Evolutionary conservation across 140 eudicot genomes (phyloP), one percentile per base, ranked within the genome.

Genomic region (Ambrosia hybrid): DNA sequence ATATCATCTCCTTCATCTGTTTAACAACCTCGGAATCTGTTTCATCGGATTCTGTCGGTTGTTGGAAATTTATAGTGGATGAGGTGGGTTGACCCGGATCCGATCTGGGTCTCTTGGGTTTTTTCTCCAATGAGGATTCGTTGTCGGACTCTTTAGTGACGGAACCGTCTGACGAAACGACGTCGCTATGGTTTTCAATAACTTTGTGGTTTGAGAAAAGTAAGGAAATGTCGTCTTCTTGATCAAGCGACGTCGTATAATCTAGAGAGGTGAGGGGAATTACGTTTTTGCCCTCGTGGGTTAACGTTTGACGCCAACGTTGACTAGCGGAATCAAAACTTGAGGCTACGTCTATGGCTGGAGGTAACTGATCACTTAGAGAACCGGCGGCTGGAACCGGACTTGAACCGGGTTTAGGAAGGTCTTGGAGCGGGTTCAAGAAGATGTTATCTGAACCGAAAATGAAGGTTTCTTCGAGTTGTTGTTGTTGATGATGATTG

Each of bases 1-100:
- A 93, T 33, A 93, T 88, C 93, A 88, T 86, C 75, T 93, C 95
- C 74, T 93, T 93, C 97, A 90, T 93, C 16, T 93, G 96, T 1
- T 89, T 91, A 39, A 86, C 83, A 14, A 89, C 91, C 67, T 93
- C 96, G 5, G 96, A 77, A 63, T 90, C 98, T 2, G 96, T 89
- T 62, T 93, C 98, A 0, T 72, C 80, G 4, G 67, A 65, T 7
- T 83, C 78, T 38, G 94, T 70, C 6, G 92, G 56, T 46, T 83
- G 90, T 65, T 83, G 86, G 71, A 92, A 89, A 68, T 80, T 92
- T 51, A 92, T 89, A 64, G 84, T 89, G 59, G 98, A 92, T 9
- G 98, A 83, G 51, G 65, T 48, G 21, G 80, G 76, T 65, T 26
- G 78, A 67, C 65, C 57, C 6, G 81, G 75, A 16, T 82, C 90